Base-by-base conservation (phyloP, 2,329 filamentous ascomycete species). In the Xylaria sp. region DNA sequence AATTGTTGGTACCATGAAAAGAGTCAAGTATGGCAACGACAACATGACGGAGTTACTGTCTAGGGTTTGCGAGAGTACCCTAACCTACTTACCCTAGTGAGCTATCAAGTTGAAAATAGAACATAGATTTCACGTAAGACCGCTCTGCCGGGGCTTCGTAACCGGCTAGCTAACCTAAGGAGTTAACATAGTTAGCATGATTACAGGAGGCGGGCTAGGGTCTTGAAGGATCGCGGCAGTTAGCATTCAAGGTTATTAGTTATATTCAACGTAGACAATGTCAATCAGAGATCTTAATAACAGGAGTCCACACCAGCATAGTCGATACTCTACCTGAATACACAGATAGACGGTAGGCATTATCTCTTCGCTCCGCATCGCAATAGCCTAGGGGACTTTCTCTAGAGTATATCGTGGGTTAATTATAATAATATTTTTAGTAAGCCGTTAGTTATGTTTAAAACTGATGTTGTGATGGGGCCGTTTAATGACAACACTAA, bases 401-500 rank as follows among this genome's bases (percentile, higher is more conserved):
- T 42, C 35, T 18, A 10, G 12, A 32, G 1, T 21, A 2, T 44
- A 37, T 55, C 42, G 9, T 16, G 47, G 5, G 32, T 40, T 40
- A 12, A 42, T 27, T 48, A 58, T 40, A 21, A 1, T 21, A 47
- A 3, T 3, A 16, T n/a, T 2, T 63, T 58, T 65, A 59, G 55
- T 68, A 59, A 63, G 53, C 65, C 23, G 12, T 27, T 58, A 29
- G 12, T 27, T 58, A 16, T 16, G 21, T 55, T 37, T 10, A 16
- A 18, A 2, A 9, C 12, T 1, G 29, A 57, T 63, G 63, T 66
- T 69, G 67, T 37, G 25, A 63, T 57, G 16, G n/a, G 27, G 13
- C 9, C 5, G 27, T 48, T 1, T 9, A 25, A 69, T 69, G 63
- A 60, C 67, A 69, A 66, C 63, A 69, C 32, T 35, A 35, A 35